These are phyloP conservation scores for Coemansia sp. DNA, from an alignment of 192 early-diverging fungal genomes.

Conservation along the genomic window DNA sequence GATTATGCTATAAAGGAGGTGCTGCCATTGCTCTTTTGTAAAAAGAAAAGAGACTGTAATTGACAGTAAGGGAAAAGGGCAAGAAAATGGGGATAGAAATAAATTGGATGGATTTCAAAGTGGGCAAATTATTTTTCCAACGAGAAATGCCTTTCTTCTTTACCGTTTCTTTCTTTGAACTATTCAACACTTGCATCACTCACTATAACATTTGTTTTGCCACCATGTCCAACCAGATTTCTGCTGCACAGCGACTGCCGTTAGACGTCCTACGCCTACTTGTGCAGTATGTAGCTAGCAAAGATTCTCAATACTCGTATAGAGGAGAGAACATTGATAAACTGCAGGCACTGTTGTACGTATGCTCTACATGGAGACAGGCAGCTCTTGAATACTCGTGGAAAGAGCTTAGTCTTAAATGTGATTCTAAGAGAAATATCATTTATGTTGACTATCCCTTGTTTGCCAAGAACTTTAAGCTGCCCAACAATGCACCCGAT, in stretches of 20 bases:
- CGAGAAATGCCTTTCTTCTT: background rate
- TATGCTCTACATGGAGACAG: background rate
- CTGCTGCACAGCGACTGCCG: background rate
- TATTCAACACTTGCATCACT: background rate
- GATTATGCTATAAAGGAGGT: background rate
- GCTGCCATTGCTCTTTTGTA: background rate
- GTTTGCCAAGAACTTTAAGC: background rate
- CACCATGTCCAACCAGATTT: background rate
- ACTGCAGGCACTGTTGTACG: background rate
- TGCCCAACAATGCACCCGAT: background rate
- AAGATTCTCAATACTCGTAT: background rate
- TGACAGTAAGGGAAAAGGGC: background rate
- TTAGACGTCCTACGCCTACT: background rate
- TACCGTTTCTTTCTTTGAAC: background rate
- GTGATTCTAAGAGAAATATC: background rate
- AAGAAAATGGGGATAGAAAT: background rate
- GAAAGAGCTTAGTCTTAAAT: background rate
- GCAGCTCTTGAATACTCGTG: background rate
- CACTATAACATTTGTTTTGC: background rate
- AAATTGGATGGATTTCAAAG: background rate
- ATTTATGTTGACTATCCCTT: background rate
- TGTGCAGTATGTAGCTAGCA: background rate
- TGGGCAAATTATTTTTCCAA: background rate
- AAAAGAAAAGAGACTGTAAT: background rate
- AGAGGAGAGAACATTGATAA: background rate